phyloP scores from a whole-genome alignment of 306 rosid genomes.

The Sesbania bispinosa region DNA sequence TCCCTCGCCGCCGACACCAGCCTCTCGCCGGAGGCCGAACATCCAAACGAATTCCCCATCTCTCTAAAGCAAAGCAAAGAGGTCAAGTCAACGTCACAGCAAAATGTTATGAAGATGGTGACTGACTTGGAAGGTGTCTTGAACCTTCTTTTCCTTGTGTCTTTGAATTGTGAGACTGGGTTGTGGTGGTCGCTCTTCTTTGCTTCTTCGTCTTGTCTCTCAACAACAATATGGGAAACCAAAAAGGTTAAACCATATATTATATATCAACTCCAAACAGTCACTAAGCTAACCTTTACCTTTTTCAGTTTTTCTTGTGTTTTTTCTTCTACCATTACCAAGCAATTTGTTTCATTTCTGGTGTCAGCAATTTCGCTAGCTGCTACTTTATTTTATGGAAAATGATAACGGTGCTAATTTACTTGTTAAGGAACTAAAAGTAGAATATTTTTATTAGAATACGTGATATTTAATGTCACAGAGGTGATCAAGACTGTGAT shows the following conservation, averaged over 20 bases:
- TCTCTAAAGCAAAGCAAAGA: not conserved
- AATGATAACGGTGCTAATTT: too few relatives aligned
- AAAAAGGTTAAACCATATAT: not conserved
- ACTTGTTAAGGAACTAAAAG: too few relatives aligned
- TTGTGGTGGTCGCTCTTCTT: not conserved
- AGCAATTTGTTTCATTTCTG: not conserved
- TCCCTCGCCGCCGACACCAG: slow-evolving; percentile 98
- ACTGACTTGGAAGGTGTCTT: slow-evolving; percentile 6
- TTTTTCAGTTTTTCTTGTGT: not conserved
- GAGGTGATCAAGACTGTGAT: too few relatives aligned
- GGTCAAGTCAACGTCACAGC: slow-evolving; percentile 38
- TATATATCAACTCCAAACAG: too few relatives aligned
- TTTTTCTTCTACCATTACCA: not conserved
- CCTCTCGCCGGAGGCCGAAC: slow-evolving; percentile 98
- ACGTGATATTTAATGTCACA: too few relatives aligned
- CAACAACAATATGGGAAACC: too few relatives aligned
- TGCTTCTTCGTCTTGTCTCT: not conserved
- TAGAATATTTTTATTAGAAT: too few relatives aligned
- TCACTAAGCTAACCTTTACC: not conserved
- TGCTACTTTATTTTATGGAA: too few relatives aligned
- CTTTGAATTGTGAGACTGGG: not conserved
- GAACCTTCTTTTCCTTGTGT: too few relatives aligned
- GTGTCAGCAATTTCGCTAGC: not conserved
- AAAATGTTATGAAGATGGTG: slow-evolving; percentile 8
- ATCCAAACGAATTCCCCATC: slow-evolving; percentile 97